phyloP scores from a whole-genome alignment of 768 basidiomycete species.

The Termitomyces eurrhizus region DNA sequence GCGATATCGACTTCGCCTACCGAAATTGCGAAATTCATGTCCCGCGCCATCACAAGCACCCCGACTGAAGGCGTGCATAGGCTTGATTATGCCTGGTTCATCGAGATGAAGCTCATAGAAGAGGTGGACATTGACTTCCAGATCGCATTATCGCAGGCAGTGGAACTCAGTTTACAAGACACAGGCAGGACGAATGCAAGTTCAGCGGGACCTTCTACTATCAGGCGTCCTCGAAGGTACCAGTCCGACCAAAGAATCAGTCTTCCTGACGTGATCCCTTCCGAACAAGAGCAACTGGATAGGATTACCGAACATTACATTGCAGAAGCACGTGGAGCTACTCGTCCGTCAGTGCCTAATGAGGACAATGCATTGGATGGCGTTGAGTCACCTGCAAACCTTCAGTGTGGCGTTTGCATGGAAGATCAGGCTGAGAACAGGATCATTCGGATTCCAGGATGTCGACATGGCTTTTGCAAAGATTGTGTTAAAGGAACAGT shows the following conservation, averaged over 20 bases:
- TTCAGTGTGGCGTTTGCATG: slow-evolving; percentile 49
- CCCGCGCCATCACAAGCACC: neutral
- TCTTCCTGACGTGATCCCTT: neutral
- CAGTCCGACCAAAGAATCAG: neutral
- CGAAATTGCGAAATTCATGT: neutral
- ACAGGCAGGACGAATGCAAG: neutral
- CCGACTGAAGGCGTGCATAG: neutral
- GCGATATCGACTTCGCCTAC: neutral
- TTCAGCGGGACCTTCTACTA: neutral
- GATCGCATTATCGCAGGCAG: neutral
- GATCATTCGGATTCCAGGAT: slow-evolving; percentile 20
- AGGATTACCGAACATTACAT: neutral
- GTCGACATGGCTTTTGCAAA: slow-evolving; percentile 52
- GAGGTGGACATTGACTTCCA: neutral
- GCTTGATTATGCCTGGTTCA: neutral
- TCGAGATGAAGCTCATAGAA: neutral
- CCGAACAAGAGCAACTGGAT: neutral
- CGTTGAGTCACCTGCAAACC: neutral
- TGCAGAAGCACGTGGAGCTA: neutral
- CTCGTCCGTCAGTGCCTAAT: neutral
- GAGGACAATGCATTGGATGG: neutral
- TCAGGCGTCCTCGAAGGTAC: neutral
- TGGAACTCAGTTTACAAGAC: neutral
- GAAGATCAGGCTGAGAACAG: slow-evolving; percentile 33
- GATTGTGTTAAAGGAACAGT: slow-evolving; percentile 43